phyloP scores from a whole-genome alignment of 345 rosid genomes.

The Brassica incana region DNA sequence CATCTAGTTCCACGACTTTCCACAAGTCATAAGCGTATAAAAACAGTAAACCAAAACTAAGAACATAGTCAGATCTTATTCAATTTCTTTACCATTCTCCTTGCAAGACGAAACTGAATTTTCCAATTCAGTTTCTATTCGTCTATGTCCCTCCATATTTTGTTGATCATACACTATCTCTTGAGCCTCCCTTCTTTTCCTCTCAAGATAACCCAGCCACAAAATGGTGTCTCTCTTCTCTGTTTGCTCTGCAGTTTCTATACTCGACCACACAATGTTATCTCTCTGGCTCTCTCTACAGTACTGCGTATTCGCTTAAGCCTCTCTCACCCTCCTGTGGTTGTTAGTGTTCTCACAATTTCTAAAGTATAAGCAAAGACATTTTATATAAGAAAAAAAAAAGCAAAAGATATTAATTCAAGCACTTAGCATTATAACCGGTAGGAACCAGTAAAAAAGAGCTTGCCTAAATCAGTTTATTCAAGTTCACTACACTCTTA shows the following conservation, averaged over 20 bases:
- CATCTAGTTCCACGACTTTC: too few species aligned
- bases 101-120: background rate
- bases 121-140: background rate
- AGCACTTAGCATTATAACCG: background rate
- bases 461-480: background rate
- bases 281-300: background rate
- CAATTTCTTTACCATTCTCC: background rate
- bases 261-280: background rate
- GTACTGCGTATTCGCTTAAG: background rate
- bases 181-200: background rate
- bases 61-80: background rate
- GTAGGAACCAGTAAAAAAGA: background rate
- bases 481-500: background rate
- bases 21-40: background rate
- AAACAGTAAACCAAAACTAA: background rate
- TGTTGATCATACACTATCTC: background rate
- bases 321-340: background rate
- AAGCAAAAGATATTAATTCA: background rate
- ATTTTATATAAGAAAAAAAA: too few species aligned
- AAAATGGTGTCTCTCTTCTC: background rate
- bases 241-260: background rate
- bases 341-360: background rate
- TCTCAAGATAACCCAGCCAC: background rate
- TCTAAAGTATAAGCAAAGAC: too few species aligned
- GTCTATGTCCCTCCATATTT: background rate